Conservation (phyloP, 306 rosid species). For the Cicer cuneatum region DNA sequence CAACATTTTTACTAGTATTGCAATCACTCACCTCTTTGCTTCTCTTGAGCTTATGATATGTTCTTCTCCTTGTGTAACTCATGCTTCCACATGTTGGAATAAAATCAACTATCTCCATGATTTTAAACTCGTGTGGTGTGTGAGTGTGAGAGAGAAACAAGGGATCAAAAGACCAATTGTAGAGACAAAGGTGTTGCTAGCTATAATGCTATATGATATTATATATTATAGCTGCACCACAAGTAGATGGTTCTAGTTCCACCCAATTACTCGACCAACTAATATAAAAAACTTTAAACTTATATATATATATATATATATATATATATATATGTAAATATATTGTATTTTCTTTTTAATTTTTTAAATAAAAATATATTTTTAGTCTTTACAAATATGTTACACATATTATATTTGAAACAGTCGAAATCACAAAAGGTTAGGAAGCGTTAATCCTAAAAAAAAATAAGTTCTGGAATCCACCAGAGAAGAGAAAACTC, state of each 20-base stretch:
- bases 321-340: no score
- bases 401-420: no score
- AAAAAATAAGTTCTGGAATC: no score
- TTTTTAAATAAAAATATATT: no score
- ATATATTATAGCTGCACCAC: background rate
- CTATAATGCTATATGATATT: background rate
- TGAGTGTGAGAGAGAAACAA: background rate
- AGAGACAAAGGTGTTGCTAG: background rate
- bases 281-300: background rate
- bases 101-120: conserved; percentile 39
- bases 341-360: no score
- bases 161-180: background rate
- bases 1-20: conserved; percentile 8
- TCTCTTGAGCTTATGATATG: conserved; percentile 53
- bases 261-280: background rate
- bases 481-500: no score
- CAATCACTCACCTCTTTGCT: conserved; percentile 38
- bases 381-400: no score
- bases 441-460: no score
- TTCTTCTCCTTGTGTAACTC: conserved; percentile 44
- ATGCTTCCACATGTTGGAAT: conserved; percentile 45
- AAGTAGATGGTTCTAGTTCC: background rate
- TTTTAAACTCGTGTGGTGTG: background rate
- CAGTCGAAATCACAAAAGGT: no score
- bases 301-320: no score